Base-by-base conservation (phyloP, 2,329 filamentous ascomycete species). In the Aspergillus udagawae region DNA sequence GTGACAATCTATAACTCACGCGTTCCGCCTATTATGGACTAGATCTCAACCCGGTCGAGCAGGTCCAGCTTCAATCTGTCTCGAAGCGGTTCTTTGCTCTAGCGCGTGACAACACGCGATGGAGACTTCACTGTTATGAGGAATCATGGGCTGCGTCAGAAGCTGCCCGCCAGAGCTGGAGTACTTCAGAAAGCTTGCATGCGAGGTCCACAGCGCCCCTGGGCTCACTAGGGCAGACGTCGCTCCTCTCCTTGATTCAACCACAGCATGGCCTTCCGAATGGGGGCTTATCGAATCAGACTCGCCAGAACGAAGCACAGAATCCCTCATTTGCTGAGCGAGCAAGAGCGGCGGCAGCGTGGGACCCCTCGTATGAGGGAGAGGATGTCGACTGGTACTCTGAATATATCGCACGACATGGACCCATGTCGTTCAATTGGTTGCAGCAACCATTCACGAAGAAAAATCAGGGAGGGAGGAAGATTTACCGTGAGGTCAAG, bases 371-470 rank as follows among this genome's bases (percentile, higher is more conserved):
- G 0, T 91, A 88, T 61, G 83, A 86, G 0, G 77, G 75, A 4
- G 92, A 97, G 74, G 79, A 79, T 44, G 80, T 92, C 21, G 86
- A 89, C 51, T 97, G 91, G 88, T 96, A 96, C 71, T 83, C 89
- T 55, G 92, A 97, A 73, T 96, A 92, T 68, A 88, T 95, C 60
- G 90, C 92, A 53, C 83, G 92, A 35, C 83, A 92, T 73, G 91
- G 86, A 0, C 86, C 87, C 0, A 80, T 91, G n/a, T 82, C 81
- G 14, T 79, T 91, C 53, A 87, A 83, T 65, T 97, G 92, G 92
- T 79, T 95, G 45, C 83, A 92, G 68, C 80, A 84, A 54, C 86
- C 88, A 4, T 63, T 55, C 23, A 57, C 29, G 64, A 67, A 28
- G 57, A 70, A 74, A 17, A 65, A 73, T 52, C 78, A 73, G 49